Percentiles rank a stretch among this genome's conserved stretches.
Evolutionary conservation across 306 rosid species (phyloP).

Genomic region (Rosa multiflora): DNA sequence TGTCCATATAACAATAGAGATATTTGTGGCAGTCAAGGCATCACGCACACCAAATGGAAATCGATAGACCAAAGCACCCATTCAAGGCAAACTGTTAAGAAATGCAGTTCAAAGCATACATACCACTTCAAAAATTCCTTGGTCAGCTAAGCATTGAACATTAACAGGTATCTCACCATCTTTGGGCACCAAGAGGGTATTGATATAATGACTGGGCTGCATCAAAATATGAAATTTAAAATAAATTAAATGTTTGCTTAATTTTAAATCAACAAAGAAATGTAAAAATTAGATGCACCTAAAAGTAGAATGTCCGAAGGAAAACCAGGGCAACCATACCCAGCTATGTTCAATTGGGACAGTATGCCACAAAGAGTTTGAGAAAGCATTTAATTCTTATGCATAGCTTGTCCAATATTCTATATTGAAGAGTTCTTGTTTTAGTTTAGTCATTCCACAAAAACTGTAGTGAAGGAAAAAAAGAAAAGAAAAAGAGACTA

Average conservation of each 20-base stretch:
- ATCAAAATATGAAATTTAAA: slow-evolving; percentile 18
- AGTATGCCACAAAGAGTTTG: background rate
- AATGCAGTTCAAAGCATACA: slow-evolving; percentile 27
- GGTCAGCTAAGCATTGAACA: slow-evolving; percentile 54
- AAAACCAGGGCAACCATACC: background rate
- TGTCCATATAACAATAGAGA: background rate
- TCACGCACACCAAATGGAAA: background rate
- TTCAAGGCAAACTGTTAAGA: background rate
- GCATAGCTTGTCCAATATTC: background rate
- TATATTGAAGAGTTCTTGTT: background rate
- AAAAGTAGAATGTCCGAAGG: background rate
- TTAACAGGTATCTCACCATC: slow-evolving; percentile 66
- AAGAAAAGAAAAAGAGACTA: background rate
- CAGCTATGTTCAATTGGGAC: background rate
- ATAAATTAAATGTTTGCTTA: slow-evolving; percentile 1
- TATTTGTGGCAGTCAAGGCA: background rate
- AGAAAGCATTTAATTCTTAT: background rate
- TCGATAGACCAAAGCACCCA: background rate
- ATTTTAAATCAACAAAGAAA: slow-evolving; percentile 12
- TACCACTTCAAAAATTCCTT: slow-evolving; percentile 87
- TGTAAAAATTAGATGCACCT: background rate
- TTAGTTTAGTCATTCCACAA: background rate
- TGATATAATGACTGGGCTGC: slow-evolving; percentile 75
- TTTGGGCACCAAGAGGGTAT: slow-evolving; percentile 75
- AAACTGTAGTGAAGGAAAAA: background rate